These are phyloP conservation scores for Ganoderma lucidum DNA, from an alignment of 1,284 basidiomycete species.

Conservation along the genomic window DNA sequence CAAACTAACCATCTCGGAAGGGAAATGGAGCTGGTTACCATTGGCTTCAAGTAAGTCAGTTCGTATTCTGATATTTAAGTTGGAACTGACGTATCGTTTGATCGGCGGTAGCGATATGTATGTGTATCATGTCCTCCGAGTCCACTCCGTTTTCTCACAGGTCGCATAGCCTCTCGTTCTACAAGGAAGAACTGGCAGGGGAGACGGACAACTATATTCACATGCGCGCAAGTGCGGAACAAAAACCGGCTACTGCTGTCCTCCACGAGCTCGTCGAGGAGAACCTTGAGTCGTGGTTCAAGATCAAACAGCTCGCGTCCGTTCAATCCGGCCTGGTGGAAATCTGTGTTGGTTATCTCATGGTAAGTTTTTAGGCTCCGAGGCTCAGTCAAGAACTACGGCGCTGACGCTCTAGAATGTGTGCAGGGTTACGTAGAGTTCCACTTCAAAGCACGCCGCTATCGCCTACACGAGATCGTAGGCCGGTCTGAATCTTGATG, in stretches of 20 bases:
- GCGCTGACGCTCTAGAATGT: background rate
- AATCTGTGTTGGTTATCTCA: slow-evolving; percentile 8
- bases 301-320: slow-evolving; percentile 11
- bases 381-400: background rate
- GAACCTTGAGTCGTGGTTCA: slow-evolving; percentile 18
- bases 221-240: slow-evolving; percentile 21
- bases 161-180: slow-evolving; percentile 26
- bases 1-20: slow-evolving; percentile 5
- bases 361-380: slow-evolving; percentile 18
- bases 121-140: background rate
- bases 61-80: too few species aligned
- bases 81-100: background rate
- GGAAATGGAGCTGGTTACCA: slow-evolving; percentile 26
- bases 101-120: slow-evolving; percentile 26
- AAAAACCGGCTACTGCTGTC: slow-evolving; percentile 7
- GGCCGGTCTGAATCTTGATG: background rate
- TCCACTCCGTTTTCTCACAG: too few species aligned
- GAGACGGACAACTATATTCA: slow-evolving; percentile 29
- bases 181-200: slow-evolving; percentile 29
- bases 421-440: slow-evolving; percentile 28
- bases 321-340: background rate
- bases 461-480: slow-evolving; percentile 26
- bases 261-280: slow-evolving; percentile 25
- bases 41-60: slow-evolving; percentile 24
- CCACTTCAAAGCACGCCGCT: slow-evolving; percentile 26